Percentiles rank a stretch among this genome's conserved stretches.
phyloP scores from a whole-genome alignment of 495 filamentous ascomycete genomes.

The Cercophora sp. region DNA sequence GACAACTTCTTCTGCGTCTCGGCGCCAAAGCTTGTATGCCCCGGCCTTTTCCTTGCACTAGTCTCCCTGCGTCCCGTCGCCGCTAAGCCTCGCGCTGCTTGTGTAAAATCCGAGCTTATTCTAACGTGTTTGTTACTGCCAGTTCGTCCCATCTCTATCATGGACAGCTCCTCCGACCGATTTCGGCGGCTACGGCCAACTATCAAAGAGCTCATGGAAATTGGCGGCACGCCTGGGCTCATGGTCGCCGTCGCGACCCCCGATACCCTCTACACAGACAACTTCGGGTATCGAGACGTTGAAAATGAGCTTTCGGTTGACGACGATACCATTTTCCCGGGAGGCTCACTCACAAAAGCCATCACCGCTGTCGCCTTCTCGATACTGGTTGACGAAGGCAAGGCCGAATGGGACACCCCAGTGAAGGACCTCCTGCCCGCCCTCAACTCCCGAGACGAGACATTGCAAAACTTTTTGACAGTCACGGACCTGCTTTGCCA shows the following conservation, averaged over 20 bases:
- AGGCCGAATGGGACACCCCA: not conserved
- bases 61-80: not conserved
- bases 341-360: not conserved
- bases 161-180: not conserved
- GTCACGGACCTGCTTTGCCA: conserved; percentile 2
- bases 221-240: not conserved
- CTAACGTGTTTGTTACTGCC: not conserved
- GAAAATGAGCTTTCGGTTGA: not conserved
- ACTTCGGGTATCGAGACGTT: conserved; percentile 1
- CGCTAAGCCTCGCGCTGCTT: not conserved
- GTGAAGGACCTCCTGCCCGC: not conserved
- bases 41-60: not conserved
- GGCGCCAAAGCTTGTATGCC: not conserved
- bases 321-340: not conserved
- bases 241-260: not conserved
- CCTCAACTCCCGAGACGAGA: not conserved
- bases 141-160: not conserved
- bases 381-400: conserved; percentile 3
- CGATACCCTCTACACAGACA: not conserved
- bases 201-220: not conserved
- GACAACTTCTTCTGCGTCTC: not conserved
- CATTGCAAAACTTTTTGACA: not conserved
- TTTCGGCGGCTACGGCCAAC: not conserved
- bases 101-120: not conserved
- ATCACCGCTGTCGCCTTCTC: not conserved